Conservation (phyloP, 2,329 filamentous ascomycete genomes). For the Fusarium continuum region DNA sequence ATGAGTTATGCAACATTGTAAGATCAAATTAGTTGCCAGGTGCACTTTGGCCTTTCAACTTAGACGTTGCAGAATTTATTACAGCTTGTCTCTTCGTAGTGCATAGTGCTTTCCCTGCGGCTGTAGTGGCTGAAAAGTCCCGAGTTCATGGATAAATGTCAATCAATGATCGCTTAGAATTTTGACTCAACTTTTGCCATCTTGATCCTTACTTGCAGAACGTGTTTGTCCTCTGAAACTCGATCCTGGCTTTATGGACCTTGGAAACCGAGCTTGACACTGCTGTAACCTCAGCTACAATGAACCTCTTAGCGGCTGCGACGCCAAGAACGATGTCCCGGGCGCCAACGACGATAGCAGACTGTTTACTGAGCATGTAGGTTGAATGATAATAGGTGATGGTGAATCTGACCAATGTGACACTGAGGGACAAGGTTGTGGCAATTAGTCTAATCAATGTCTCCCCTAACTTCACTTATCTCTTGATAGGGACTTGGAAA, state of each 20-base stretch:
- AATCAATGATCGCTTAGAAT: not conserved
- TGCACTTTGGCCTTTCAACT: conserved; percentile 21
- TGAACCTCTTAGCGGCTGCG: conserved; percentile 18
- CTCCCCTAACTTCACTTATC: not conserved
- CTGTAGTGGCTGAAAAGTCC: conserved; percentile 1
- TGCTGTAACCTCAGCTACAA: conserved; percentile 11
- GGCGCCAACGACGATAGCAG: conserved; percentile 12
- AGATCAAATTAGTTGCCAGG: conserved; percentile 26
- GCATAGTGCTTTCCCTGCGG: not conserved
- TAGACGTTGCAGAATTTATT: conserved; percentile 23
- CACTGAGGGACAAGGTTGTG: conserved; percentile 1
- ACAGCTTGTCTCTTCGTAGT: not conserved
- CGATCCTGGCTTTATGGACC: not conserved
- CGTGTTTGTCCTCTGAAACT: not conserved
- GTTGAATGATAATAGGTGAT: not conserved
- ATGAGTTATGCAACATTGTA: too few relatives aligned
- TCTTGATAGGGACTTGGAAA: not conserved
- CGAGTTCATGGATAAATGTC: not conserved
- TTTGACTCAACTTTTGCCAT: not conserved
- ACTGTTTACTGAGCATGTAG: not conserved
- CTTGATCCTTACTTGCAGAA: not conserved
- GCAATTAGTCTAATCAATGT: conserved; percentile 21
- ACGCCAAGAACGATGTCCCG: conserved; percentile 5
- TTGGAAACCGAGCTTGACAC: conserved; percentile 6
- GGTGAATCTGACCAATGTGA: conserved; percentile 11